phyloP scores from a whole-genome alignment of 192 early-diverging fungal genomes.

The Coemansia sp. region DNA sequence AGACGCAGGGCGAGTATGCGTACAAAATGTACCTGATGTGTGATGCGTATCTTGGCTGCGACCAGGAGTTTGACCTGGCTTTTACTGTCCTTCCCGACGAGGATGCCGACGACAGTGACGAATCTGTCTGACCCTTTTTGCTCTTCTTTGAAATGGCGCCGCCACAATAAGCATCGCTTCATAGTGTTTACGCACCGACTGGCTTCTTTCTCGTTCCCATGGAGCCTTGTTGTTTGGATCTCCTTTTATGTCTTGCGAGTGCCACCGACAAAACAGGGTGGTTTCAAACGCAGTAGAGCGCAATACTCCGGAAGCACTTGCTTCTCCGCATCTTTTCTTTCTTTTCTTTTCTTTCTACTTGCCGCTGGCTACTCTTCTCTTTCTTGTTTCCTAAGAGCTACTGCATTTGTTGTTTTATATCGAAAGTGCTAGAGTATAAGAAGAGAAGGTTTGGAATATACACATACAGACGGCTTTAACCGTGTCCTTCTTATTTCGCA shows the following conservation, averaged over 20 bases:
- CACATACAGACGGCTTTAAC: too few relatives aligned
- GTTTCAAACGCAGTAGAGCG: too few relatives aligned
- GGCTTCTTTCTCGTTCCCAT: neutral
- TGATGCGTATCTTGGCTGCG: conserved; percentile 90
- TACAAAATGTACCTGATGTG: conserved; percentile 91
- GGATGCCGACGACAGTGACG: conserved; percentile 42
- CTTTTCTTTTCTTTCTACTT: neutral
- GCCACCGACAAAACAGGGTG: too few relatives aligned
- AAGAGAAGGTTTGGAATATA: too few relatives aligned
- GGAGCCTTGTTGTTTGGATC: too few relatives aligned
- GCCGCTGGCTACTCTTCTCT: neutral
- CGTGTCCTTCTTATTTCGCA: too few relatives aligned
- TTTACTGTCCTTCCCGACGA: conserved; percentile 51
- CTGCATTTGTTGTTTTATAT: conserved; percentile 1
- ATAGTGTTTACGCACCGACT: too few relatives aligned
- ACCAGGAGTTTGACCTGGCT: conserved; percentile 88
- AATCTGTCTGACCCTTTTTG: neutral
- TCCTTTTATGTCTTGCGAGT: too few relatives aligned
- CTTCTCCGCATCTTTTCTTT: neutral
- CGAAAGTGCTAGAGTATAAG: too few relatives aligned
- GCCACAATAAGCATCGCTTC: neutral
- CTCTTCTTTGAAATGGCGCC: too few relatives aligned
- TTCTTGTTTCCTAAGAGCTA: neutral
- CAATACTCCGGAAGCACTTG: neutral
- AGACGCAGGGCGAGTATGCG: conserved; percentile 58